Percentiles rank a stretch among this genome's conserved stretches.
Evolutionary conservation across 805 yeast species (phyloP).

Genomic region (Kregervanrija fluxuum): DNA sequence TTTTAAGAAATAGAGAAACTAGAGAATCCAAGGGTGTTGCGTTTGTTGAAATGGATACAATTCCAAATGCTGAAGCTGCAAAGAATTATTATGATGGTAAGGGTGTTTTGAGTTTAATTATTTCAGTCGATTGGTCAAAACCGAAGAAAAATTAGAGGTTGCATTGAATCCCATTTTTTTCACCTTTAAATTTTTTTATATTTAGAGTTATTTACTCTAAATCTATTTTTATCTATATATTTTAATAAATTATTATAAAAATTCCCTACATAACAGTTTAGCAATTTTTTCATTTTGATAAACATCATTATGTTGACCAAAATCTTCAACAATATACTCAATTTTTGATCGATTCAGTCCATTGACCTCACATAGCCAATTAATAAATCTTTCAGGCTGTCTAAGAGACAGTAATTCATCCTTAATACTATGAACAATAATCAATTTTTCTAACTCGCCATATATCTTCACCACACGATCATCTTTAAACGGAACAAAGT

Average conservation of each 20-base stretch:
- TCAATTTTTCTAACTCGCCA: conserved; percentile 15
- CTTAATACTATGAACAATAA: conserved; percentile 50
- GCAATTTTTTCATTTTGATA: conserved; percentile 35
- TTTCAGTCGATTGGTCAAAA: conserved; percentile 57
- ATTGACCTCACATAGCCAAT: conserved; percentile 22
- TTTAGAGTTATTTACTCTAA: too few species aligned
- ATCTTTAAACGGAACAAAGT: conserved; percentile 9
- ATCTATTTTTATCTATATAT: too few species aligned
- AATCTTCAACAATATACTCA: conserved; percentile 26
- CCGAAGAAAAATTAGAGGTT: conserved; percentile 20
- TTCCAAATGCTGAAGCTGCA: conserved; percentile 68
- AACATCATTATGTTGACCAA: conserved; percentile 65
- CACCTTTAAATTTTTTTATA: too few species aligned
- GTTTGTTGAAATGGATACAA: conserved; percentile 72
- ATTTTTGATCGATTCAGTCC: conserved; percentile 9
- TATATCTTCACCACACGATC: conserved; percentile 2
- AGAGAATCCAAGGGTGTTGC: conserved; percentile 95
- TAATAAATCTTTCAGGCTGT: conserved; percentile 39
- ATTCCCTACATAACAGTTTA: neutral
- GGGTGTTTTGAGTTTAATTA: conserved; percentile 86
- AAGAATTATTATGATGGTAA: conserved; percentile 73
- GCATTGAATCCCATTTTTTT: too few species aligned
- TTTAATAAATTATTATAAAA: too few species aligned
- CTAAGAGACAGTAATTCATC: conserved; percentile 57
- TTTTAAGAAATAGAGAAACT: conserved; percentile 87